A percentile compares a stretch with the other conserved stretches of the same genome.
Conservation (phyloP, 2,329 filamentous ascomycete genomes). For the Mollisiaceae sp. region DNA sequence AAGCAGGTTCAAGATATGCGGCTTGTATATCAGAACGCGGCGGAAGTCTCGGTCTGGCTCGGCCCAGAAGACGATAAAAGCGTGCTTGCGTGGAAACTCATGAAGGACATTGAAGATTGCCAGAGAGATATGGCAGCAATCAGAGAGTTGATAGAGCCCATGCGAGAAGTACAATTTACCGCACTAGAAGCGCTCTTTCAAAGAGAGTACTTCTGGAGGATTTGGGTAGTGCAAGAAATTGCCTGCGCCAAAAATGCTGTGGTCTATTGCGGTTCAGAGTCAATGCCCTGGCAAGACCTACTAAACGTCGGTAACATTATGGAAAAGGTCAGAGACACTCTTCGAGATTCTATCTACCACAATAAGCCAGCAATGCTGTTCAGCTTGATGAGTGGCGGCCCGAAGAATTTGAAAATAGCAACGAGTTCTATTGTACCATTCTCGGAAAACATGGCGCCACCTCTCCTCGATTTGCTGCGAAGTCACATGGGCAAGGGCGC, state of each 20-base stretch:
- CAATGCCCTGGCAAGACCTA: slow-evolving; percentile 17
- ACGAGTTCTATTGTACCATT: not conserved
- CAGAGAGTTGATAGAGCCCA: not conserved
- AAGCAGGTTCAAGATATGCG: not conserved
- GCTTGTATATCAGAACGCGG: not conserved
- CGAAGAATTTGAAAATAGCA: slow-evolving; percentile 14
- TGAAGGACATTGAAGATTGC: not conserved
- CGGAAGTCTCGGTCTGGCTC: slow-evolving; percentile 1
- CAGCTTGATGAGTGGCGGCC: slow-evolving; percentile 22
- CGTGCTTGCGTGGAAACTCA: not conserved
- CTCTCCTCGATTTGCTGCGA: slow-evolving; percentile 14
- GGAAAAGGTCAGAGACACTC: not conserved
- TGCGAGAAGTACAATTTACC: slow-evolving; percentile 11
- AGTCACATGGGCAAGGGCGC: slow-evolving; percentile 22
- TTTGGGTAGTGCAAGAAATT: slow-evolving; percentile 28
- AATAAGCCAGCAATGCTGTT: slow-evolving; percentile 16
- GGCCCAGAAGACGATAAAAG: not conserved
- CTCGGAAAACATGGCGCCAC: not conserved
- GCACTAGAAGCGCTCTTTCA: slow-evolving; percentile 19
- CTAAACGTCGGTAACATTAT: slow-evolving; percentile 11
- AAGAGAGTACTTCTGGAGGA: slow-evolving; percentile 25
- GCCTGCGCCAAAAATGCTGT: slow-evolving; percentile 9
- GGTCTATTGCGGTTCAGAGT: slow-evolving; percentile 20
- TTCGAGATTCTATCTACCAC: slow-evolving; percentile 14
- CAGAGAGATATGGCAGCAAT: not conserved